Conservation (phyloP, 148 eudicot species). For the Rhododendron mucronatum region DNA sequence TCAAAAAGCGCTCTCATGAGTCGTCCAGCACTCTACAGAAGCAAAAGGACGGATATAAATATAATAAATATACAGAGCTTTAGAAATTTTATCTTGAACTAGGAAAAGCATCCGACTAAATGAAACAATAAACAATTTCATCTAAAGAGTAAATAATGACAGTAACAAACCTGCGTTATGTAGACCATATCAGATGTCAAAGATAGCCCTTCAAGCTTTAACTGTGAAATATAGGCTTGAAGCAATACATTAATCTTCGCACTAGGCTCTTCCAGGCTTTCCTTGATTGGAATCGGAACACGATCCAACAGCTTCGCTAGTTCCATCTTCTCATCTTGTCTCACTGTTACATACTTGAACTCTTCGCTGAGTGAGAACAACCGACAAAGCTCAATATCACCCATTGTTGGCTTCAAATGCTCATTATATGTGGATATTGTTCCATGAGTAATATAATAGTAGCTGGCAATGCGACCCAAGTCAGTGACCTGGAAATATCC, state of each 20-base stretch:
- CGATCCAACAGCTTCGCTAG: constrained; percentile 81
- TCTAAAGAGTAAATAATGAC: neutral
- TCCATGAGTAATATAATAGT: constrained; percentile 80
- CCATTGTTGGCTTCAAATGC: constrained; percentile 90
- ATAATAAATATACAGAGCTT: neutral
- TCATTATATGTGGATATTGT: constrained; percentile 83
- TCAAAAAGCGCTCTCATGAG: constrained; percentile 79
- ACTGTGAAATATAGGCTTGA: constrained; percentile 79
- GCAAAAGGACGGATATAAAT: neutral
- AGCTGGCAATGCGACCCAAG: constrained; percentile 88
- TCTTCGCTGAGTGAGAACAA: constrained; percentile 92
- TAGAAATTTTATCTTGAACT: neutral
- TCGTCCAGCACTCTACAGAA: constrained; percentile 79
- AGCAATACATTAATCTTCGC: constrained; percentile 89
- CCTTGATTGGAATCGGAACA: constrained; percentile 86
- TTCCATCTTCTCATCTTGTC: constrained; percentile 93
- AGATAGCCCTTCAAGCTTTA: constrained; percentile 86
- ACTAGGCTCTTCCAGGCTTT: constrained; percentile 87
- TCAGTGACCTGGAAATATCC: constrained; percentile 89
- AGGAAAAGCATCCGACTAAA: constrained; percentile 3
- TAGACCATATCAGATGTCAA: constrained; percentile 88
- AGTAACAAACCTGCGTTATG: constrained; percentile 62
- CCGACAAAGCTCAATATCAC: constrained; percentile 90
- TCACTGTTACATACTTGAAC: constrained; percentile 78
- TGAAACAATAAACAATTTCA: constrained; percentile 3